Base-by-base conservation (phyloP, 2,329 filamentous ascomycete species). In the Blastomyces emzantsi region DNA sequence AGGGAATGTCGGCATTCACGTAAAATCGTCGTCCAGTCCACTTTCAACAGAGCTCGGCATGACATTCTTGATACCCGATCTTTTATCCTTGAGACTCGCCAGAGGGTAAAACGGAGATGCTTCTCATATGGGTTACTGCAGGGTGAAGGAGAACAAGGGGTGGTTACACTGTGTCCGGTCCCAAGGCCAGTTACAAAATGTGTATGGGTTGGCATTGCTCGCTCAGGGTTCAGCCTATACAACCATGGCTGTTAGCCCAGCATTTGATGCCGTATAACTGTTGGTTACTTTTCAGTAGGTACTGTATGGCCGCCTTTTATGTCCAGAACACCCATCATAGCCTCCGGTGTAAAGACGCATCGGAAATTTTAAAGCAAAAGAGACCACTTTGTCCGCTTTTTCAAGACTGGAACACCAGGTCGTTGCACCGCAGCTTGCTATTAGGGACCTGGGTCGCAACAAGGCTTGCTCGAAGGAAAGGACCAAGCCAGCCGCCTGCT, bases 81-180 rank as follows among this genome's bases (percentile, higher is more conserved):
- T 25, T 28, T 47, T 41, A 60, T 28, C 45, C 22, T 45, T 45
- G 36, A 15, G 39, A 36, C 22, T 36, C 25, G 8, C 17, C 17
- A 3, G 22, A 41, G 43, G 33, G 28, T 33, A 33, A 49, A 33
- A 33, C 57, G 57, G 57, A 49, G 57, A 60, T 47, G 41, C 15
- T 60, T 60, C 57, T 60, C 57, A 36, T 47, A 60, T 33, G 57
- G 57, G 57, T 49, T 60, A 49, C 43, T 41, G 57, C 57, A 60
- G 41, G 25, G 57, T 8, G 57, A 49, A 49, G 17, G 41, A 49
- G 28, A 49, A 33, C 43, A 25, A 60, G 28, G 39, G 28, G 25
- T 47, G 57, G 57, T 60, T 49, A 60, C 57, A 60, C 57, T 33
- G 17, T 19, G 28, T 22, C 43, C 36, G 33, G 17, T 11, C 36